Evolutionary conservation across 2,329 filamentous ascomycete species (phyloP).

Genomic region (Exophiala sp.): DNA sequence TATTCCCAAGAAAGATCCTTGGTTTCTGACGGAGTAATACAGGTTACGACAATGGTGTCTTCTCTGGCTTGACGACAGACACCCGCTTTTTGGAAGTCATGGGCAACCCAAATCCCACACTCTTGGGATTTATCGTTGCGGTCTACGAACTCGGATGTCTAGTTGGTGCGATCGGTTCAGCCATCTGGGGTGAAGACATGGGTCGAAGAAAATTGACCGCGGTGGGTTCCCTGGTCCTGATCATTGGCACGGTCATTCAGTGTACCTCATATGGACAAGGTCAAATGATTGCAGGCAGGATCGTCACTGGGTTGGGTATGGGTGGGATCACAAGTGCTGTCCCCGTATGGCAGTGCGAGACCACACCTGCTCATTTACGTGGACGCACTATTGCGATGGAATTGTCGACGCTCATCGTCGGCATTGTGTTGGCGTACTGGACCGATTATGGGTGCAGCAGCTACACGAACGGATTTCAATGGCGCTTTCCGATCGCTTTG

Average conservation of each 20-base stretch:
- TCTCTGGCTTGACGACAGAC: slow-evolving; percentile 32
- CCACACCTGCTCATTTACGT: slow-evolving; percentile 41
- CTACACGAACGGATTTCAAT: slow-evolving; percentile 46
- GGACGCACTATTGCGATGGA: slow-evolving; percentile 51
- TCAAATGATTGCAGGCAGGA: background rate
- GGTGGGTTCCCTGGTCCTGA: background rate
- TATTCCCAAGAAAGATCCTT: background rate
- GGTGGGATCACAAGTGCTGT: slow-evolving; percentile 29
- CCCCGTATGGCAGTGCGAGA: slow-evolving; percentile 38
- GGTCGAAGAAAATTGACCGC: slow-evolving; percentile 1
- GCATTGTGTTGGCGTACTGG: slow-evolving; percentile 37
- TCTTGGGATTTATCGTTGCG: slow-evolving; percentile 33
- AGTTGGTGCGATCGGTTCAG: background rate
- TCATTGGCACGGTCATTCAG: slow-evolving; percentile 8
- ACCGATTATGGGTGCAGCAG: slow-evolving; percentile 50
- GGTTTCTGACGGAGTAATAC: slow-evolving; percentile 1
- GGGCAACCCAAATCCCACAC: slow-evolving; percentile 35
- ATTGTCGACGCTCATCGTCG: slow-evolving; percentile 47
- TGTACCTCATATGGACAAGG: slow-evolving; percentile 1
- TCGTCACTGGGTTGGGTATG: slow-evolving; percentile 1
- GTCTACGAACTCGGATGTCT: slow-evolving; percentile 12
- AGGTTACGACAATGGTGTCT: slow-evolving; percentile 35
- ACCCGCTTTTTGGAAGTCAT: slow-evolving; percentile 30
- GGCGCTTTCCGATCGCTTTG: slow-evolving; percentile 56
- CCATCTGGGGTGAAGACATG: slow-evolving; percentile 3